Conservation (phyloP, 495 filamentous ascomycete species). For the Clohesyomyces aquaticus region DNA sequence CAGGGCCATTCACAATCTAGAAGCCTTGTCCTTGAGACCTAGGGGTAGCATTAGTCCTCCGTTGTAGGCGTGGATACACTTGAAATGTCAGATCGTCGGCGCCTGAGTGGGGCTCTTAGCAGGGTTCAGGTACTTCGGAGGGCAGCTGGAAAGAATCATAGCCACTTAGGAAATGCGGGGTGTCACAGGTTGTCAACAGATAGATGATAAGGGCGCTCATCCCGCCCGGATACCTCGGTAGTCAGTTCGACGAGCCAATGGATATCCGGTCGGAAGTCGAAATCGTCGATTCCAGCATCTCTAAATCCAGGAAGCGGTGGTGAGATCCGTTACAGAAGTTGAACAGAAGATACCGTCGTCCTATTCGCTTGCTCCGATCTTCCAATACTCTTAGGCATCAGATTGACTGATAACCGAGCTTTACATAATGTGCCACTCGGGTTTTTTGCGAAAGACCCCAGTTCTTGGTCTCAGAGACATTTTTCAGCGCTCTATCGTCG, state of each 20-base stretch:
- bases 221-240: neutral
- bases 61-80: no score
- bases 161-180: no score
- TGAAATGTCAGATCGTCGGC: no score
- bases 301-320: no score
- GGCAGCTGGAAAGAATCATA: no score
- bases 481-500: neutral
- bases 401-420: neutral
- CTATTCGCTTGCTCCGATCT: neutral
- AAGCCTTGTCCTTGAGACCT: no score
- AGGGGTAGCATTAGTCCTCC: no score
- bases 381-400: neutral
- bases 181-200: neutral
- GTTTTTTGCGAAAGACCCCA: neutral
- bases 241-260: neutral
- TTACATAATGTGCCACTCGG: neutral
- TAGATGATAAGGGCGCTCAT: neutral
- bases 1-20: no score
- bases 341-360: constrained; percentile 12
- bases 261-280: neutral
- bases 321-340: constrained; percentile 5
- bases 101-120: neutral
- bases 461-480: neutral
- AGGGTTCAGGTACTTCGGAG: neutral
- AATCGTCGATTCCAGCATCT: neutral